Conservation (phyloP, 345 rosid species). For the Citrus hindsii region DNA sequence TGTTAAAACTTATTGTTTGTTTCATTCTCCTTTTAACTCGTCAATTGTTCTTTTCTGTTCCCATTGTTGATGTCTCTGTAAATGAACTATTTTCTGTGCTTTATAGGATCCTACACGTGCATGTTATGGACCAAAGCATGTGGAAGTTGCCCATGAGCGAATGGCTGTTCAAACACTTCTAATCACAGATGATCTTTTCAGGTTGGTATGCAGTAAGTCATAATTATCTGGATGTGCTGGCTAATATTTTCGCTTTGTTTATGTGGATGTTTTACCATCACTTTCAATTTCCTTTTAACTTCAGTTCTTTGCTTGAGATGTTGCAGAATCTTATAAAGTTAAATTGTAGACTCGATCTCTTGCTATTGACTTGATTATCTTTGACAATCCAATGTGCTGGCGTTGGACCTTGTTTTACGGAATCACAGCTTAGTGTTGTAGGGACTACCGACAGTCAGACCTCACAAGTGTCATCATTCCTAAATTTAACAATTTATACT, state of each 20-base stretch:
- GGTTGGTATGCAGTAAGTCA: slow-evolving; percentile 39
- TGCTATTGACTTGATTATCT: not conserved
- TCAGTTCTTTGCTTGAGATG: not conserved
- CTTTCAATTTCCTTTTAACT: too few species aligned
- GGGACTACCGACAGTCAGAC: too few species aligned
- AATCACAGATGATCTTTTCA: slow-evolving; percentile 88
- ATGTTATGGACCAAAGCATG: slow-evolving; percentile 98
- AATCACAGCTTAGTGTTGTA: not conserved
- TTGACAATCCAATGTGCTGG: not conserved
- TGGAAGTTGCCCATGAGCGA: slow-evolving; percentile 93
- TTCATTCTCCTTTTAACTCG: not conserved
- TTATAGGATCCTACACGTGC: slow-evolving; percentile 75
- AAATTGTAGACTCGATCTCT: not conserved
- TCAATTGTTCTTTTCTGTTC: not conserved
- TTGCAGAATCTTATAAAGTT: not conserved
- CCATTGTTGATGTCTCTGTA: not conserved
- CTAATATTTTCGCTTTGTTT: not conserved
- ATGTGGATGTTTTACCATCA: not conserved
- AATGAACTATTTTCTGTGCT: slow-evolving; percentile 1
- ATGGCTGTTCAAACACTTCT: slow-evolving; percentile 95
- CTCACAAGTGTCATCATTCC: too few species aligned
- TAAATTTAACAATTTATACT: too few species aligned
- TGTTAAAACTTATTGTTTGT: not conserved
- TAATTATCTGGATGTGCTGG: not conserved
- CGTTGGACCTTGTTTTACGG: not conserved